A percentile compares a stretch with the other conserved stretches of the same genome.
phyloP scores from a whole-genome alignment of 805 yeast species.

The Saturnispora sekii region DNA sequence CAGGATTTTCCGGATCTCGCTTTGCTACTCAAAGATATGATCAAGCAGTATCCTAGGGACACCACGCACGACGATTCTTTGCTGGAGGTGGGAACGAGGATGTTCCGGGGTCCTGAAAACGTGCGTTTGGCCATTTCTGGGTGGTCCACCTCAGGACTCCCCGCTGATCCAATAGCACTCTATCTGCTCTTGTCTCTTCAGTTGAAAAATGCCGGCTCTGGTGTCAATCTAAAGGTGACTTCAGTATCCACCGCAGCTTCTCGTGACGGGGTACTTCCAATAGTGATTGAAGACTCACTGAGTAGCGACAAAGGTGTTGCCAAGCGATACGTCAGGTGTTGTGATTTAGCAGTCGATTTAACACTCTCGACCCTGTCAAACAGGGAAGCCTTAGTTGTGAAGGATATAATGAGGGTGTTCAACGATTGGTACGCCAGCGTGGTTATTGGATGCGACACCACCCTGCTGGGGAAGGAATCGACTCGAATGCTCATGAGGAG shows the following conservation, averaged over 20 bases:
- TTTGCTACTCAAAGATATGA: neutral
- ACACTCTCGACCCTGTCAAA: neutral
- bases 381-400: neutral
- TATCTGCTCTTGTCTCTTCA: slow-evolving; percentile 2
- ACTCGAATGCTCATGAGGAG: slow-evolving; percentile 1
- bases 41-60: neutral
- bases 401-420: neutral
- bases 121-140: slow-evolving; percentile 4
- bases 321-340: slow-evolving; percentile 1
- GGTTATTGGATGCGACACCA: neutral
- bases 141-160: neutral
- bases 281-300: slow-evolving; percentile 41
- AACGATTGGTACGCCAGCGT: neutral
- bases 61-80: neutral
- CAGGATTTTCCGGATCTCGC: neutral
- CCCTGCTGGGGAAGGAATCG: neutral
- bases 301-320: slow-evolving; percentile 5
- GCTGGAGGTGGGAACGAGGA: neutral
- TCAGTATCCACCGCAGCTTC: slow-evolving; percentile 42
- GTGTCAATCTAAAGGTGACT: slow-evolving; percentile 20
- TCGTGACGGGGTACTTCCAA: slow-evolving; percentile 42
- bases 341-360: slow-evolving; percentile 4
- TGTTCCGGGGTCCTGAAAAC: slow-evolving; percentile 2
- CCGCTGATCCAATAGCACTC: neutral
- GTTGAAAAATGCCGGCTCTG: neutral